Evolutionary conservation across 495 filamentous ascomycete species (phyloP), one percentile per base, ranked within the genome.

Genomic region (Massariosphaeria phaeospora): DNA sequence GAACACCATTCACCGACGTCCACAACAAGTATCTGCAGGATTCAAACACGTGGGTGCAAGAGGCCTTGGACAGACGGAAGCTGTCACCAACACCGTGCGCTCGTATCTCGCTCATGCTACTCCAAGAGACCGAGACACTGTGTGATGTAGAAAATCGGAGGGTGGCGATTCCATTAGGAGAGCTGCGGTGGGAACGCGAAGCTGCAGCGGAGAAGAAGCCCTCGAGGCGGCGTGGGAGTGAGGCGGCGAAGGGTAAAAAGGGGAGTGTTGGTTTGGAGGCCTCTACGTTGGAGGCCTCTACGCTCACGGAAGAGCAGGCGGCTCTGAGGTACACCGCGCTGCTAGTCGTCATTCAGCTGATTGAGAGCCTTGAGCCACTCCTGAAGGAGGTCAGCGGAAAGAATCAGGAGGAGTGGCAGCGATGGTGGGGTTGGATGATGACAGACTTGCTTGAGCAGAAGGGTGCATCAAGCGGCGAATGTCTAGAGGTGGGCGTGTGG

Each of bases 401-500:
- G 73, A 85, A 83, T 62, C 81, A 85, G 63, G 88, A 94, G 57
- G 91, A 96, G 70, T 97, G 89, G 89, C 88, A 95, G 67, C 74
- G 81, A 34, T 95, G 89, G 91, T 83, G 85, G 73, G 81, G 85
- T 29, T 86, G 84, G 61, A 86, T 95, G 85, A 91, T 85, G 75
- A 78, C 78, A 35, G 86, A 90, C 72, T 73, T 95, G 66, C 76
- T 95, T 57, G 84, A 86, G 64, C 79, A 87, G 54, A 81, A 83
- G 38, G 86, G 89, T 18, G 82, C 88, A 21, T 79, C 81, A 29
- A 88, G 81, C 73, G 89, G 91, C 35, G 91, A 97, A 71, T 94
- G 89, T 69, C 71, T 97, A 38, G 91, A 96, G 75, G 79, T 93
- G 51, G 91, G 90, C 46, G 90, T 88, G n/a, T 95, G 89, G 89